Conservation (phyloP, 108 stramenopile genomes). For the Skeletonema costatum region DNA sequence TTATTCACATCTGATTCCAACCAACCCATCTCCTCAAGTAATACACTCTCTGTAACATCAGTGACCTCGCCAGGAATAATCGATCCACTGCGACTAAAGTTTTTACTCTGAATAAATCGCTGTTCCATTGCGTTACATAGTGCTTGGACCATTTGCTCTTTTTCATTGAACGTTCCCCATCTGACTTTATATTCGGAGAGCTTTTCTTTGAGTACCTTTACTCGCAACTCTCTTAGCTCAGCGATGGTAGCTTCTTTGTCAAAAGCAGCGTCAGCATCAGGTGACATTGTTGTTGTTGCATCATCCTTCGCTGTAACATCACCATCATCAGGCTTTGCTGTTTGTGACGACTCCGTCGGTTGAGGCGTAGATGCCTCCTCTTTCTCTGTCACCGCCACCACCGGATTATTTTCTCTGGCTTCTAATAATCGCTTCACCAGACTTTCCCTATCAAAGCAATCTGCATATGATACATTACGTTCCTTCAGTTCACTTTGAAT, state of each 20-base stretch:
- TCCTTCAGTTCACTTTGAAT: constrained; percentile 60
- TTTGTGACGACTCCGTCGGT: background rate
- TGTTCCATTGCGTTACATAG: constrained; percentile 57
- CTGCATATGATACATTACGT: constrained; percentile 45
- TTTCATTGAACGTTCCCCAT: constrained; percentile 74
- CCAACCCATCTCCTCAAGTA: constrained; percentile 61
- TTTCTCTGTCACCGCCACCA: constrained; percentile 3
- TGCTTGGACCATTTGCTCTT: constrained; percentile 80
- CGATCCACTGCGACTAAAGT: constrained; percentile 64
- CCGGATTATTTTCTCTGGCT: constrained; percentile 41
- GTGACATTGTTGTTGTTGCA: background rate
- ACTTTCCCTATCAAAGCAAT: constrained; percentile 81
- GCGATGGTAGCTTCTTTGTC: constrained; percentile 44
- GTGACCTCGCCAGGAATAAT: constrained; percentile 60
- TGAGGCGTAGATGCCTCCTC: background rate
- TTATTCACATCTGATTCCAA: constrained; percentile 14
- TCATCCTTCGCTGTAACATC: background rate
- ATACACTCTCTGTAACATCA: constrained; percentile 55
- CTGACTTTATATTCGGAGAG: constrained; percentile 67
- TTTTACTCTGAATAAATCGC: constrained; percentile 13
- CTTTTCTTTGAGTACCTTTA: constrained; percentile 59
- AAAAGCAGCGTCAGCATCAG: constrained; percentile 19
- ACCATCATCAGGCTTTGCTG: background rate
- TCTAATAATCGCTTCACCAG: constrained; percentile 53
- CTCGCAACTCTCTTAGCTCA: constrained; percentile 57